These are phyloP conservation scores for Fusarium pseudocircinatum DNA, from an alignment of 2,329 filamentous ascomycete species.

Conservation along the genomic window DNA sequence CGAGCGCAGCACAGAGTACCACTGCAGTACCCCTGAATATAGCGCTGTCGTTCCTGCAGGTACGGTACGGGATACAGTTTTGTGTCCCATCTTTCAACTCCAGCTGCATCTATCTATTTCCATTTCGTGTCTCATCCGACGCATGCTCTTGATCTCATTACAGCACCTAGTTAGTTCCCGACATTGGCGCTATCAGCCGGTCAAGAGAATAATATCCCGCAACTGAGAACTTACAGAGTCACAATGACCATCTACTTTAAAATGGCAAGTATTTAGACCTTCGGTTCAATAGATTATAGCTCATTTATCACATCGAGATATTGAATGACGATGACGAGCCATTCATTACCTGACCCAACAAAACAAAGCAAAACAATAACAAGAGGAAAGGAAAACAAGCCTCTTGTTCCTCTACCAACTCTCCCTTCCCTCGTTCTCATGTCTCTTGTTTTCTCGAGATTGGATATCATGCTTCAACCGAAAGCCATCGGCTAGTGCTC, in stretches of 20 bases:
- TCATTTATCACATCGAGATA: constrained; percentile 1
- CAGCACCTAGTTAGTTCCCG: not conserved
- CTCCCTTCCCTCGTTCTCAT: not conserved
- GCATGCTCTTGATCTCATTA: not conserved
- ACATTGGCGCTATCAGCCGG: not conserved
- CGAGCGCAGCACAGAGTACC: constrained; percentile 5
- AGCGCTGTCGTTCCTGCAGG: constrained; percentile 47
- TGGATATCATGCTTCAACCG: constrained; percentile 32
- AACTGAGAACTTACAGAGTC: constrained; percentile 1
- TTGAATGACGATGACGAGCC: constrained; percentile 6
- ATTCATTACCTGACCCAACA: not conserved
- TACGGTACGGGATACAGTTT: constrained; percentile 24
- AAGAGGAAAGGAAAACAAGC: not conserved
- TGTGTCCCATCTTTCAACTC: not conserved
- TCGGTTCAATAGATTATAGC: not conserved
- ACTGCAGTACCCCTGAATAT: constrained; percentile 37
- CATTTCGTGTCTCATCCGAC: not conserved
- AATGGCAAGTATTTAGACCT: not conserved
- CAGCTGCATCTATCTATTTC: not conserved
- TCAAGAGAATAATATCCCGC: constrained; percentile 13
- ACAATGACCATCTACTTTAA: not conserved
- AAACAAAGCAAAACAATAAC: not conserved
- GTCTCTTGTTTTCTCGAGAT: constrained; percentile 24
- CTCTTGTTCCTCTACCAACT: not conserved
- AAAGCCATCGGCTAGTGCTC: constrained; percentile 28